Percentiles rank a stretch among this genome's conserved stretches.
phyloP scores from a whole-genome alignment of 148 eudicot species.

The Cornus florida region DNA sequence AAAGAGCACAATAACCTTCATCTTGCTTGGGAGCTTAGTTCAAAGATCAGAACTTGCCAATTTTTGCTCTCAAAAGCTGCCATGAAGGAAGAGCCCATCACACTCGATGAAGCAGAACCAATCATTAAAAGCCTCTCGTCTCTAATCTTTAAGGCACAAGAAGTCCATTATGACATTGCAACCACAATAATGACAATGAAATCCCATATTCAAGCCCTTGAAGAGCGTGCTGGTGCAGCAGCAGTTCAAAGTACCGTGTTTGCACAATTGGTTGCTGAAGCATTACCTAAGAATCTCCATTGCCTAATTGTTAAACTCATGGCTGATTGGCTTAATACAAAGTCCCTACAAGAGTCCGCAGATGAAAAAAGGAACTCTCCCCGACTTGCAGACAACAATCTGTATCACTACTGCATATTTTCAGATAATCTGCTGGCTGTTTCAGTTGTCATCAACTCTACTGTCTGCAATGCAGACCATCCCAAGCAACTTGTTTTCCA shows the following conservation, averaged over 20 bases:
- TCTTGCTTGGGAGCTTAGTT: conserved; percentile 79
- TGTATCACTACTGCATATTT: conserved; percentile 77
- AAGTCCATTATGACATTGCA: conserved; percentile 78
- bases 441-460: conserved; percentile 74
- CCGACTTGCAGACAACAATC: conserved; percentile 65
- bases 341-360: conserved; percentile 35
- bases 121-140: conserved; percentile 52
- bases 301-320: conserved; percentile 53
- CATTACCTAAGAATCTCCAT: conserved; percentile 62
- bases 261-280: conserved; percentile 63
- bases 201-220: conserved; percentile 79
- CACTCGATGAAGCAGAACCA: conserved; percentile 60
- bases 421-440: conserved; percentile 69
- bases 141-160: conserved; percentile 64
- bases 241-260: conserved; percentile 63
- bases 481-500: conserved; percentile 81
- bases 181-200: conserved; percentile 83
- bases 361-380: conserved; percentile 55
- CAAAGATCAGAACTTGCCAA: conserved; percentile 68
- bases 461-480: conserved; percentile 61
- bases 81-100: conserved; percentile 57
- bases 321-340: conserved; percentile 56
- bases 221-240: conserved; percentile 69
- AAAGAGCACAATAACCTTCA: conserved; percentile 75
- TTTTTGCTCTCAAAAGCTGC: conserved; percentile 76